phyloP scores from a whole-genome alignment of 805 yeast genomes.

The Lipomyces spencermartinsiae region DNA sequence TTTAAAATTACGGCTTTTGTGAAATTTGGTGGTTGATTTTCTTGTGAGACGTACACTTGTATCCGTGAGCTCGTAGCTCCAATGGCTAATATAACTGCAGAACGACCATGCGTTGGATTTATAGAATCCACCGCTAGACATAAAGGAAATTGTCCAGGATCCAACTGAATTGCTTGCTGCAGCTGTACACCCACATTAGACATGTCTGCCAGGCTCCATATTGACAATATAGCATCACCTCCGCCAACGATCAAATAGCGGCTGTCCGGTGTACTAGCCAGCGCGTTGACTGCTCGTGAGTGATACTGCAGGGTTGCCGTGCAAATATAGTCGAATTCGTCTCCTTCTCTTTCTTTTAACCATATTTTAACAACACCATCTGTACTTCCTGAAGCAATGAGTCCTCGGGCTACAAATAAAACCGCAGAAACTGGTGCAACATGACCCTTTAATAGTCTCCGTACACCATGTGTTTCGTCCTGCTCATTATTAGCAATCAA shows the following conservation, averaged over 20 bases:
- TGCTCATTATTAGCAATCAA: not conserved
- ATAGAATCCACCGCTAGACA: conserved; percentile 49
- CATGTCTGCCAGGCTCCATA: conserved; percentile 36
- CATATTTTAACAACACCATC: conserved; percentile 70
- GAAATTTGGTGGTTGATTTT: not conserved
- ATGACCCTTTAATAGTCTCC: conserved; percentile 65
- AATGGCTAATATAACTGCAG: conserved; percentile 56
- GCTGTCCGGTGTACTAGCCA: conserved; percentile 24
- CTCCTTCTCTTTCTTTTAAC: conserved; percentile 43
- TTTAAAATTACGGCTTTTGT: conserved; percentile 57
- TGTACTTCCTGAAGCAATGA: conserved; percentile 65
- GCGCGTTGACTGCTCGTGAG: conserved; percentile 18
- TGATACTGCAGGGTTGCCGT: conserved; percentile 15
- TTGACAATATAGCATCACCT: conserved; percentile 36
- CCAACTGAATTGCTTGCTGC: conserved; percentile 46
- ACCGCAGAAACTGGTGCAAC: conserved; percentile 70
- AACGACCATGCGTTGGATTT: conserved; percentile 4
- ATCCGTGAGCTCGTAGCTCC: conserved; percentile 66
- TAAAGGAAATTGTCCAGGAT: conserved; percentile 59
- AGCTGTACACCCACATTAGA: conserved; percentile 4
- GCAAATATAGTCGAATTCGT: conserved; percentile 48
- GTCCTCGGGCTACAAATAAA: conserved; percentile 56
- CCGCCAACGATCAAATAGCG: conserved; percentile 18
- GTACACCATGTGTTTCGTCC: conserved; percentile 53
- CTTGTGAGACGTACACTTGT: conserved; percentile 21